Evolutionary conservation across 192 early-diverging fungal species (phyloP).

Genomic region (Backusella mclennaniae): DNA sequence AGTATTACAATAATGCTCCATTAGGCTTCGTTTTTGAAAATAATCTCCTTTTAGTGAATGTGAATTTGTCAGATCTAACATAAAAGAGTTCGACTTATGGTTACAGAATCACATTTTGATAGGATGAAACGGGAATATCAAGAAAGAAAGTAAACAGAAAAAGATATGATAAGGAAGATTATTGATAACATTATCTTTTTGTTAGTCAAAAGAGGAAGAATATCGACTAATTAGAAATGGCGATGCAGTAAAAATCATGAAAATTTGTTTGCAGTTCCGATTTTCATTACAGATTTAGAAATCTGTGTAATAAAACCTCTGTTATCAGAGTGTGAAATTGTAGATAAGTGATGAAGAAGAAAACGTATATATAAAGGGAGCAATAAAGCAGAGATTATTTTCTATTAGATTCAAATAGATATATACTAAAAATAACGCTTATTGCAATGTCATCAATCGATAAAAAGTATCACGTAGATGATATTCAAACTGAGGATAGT

Average conservation of each 20-base stretch:
- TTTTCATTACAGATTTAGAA: background rate
- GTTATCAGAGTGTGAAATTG: conserved; percentile 1
- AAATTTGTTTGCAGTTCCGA: background rate
- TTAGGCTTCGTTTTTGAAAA: background rate
- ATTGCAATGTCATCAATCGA: background rate
- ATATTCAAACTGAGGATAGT: conserved; percentile 7
- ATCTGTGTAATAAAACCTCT: background rate
- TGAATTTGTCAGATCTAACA: background rate
- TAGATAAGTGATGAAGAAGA: background rate
- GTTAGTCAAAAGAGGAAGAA: conserved; percentile 2
- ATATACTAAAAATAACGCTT: background rate
- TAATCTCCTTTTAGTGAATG: background rate
- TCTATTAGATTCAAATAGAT: background rate
- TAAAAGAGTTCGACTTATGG: background rate
- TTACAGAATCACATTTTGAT: background rate
- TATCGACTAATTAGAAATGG: background rate
- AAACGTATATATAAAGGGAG: background rate
- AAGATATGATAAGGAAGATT: conserved; percentile 11
- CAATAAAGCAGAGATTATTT: background rate
- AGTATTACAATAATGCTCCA: background rate
- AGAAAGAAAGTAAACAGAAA: background rate
- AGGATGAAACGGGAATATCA: background rate
- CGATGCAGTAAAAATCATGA: background rate
- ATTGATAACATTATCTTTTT: conserved; percentile 11
- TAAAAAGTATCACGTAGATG: conserved; percentile 1